These are phyloP conservation scores for Sporothrix pseudoabietina DNA, from an alignment of 2,329 filamentous ascomycete genomes.

Conservation along the genomic window DNA sequence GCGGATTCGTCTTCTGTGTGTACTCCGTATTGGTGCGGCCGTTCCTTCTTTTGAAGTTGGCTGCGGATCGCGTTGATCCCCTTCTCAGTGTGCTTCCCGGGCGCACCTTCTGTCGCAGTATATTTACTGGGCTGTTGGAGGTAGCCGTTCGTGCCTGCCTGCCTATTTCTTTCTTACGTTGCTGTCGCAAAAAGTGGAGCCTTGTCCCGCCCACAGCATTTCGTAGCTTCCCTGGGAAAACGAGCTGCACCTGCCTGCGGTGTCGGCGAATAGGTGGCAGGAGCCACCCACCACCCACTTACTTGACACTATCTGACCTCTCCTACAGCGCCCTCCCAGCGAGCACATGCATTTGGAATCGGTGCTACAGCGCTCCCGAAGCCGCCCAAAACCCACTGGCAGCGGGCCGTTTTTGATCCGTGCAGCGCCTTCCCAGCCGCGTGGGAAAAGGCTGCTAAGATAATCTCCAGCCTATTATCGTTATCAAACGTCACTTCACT, in stretches of 20 bases:
- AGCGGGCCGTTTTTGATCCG: constrained; percentile 32
- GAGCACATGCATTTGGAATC: constrained; percentile 10
- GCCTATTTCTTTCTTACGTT: constrained; percentile 18
- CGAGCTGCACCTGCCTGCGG: background rate
- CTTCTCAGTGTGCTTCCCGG: background rate
- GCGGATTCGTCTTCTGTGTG: constrained; percentile 19
- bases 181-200: constrained; percentile 22
- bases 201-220: constrained; percentile 25
- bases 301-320: background rate
- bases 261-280: constrained; percentile 4
- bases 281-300: background rate
- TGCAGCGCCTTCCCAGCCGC: background rate
- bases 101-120: background rate
- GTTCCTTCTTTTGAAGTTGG: constrained; percentile 21
- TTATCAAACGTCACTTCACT: background rate
- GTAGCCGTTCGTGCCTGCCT: constrained; percentile 1
- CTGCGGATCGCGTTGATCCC: constrained; percentile 22
- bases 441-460: constrained; percentile 8
- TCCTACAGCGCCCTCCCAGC: background rate
- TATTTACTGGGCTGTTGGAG: background rate
- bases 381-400: background rate
- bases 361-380: background rate
- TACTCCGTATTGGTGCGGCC: background rate
- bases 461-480: background rate
- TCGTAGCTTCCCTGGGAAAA: constrained; percentile 31